phyloP scores from a whole-genome alignment of 1,284 basidiomycete genomes.

The Leccinum pachyderme region DNA sequence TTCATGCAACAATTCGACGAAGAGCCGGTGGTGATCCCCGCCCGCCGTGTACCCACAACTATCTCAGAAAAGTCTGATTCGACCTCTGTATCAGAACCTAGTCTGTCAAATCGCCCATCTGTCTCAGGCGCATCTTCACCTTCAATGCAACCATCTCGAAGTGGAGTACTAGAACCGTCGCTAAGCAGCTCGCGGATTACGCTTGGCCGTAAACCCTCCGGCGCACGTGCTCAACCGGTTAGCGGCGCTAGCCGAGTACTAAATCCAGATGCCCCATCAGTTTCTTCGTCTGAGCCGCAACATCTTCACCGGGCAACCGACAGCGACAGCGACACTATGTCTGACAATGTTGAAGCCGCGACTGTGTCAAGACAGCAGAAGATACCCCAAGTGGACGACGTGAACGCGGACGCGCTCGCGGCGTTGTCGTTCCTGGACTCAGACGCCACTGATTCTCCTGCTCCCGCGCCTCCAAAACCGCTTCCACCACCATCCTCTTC shows the following conservation, averaged over 20 bases:
- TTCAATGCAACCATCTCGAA: conserved; percentile 30
- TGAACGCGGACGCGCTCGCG: conserved; percentile 68
- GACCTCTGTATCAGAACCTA: conserved; percentile 34
- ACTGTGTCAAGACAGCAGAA: conserved; percentile 13
- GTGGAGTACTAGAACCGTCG: conserved; percentile 28
- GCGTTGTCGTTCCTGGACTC: conserved; percentile 72
- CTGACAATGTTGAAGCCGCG: conserved; percentile 16
- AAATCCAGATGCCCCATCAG: conserved; percentile 32
- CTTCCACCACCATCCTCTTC: conserved; percentile 22
- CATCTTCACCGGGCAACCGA: conserved; percentile 27
- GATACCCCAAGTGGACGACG: conserved; percentile 41
- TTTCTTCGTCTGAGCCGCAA: conserved; percentile 32
- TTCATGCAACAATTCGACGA: conserved; percentile 62
- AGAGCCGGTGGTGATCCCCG: conserved; percentile 20
- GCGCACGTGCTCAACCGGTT: conserved; percentile 73
- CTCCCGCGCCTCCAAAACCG: conserved; percentile 18
- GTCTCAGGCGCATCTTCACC: conserved; percentile 16
- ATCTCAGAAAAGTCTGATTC: conserved; percentile 36
- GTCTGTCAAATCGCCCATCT: conserved; percentile 7
- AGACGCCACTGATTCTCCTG: conserved; percentile 25
- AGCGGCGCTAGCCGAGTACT: conserved; percentile 33
- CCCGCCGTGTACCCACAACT: conserved; percentile 41
- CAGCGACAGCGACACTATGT: conserved; percentile 33
- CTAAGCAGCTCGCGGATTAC: conserved; percentile 37
- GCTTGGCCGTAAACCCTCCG: conserved; percentile 75